These are phyloP conservation scores for Lentinus tigrinus DNA, from an alignment of 768 basidiomycete genomes.

Conservation along the genomic window DNA sequence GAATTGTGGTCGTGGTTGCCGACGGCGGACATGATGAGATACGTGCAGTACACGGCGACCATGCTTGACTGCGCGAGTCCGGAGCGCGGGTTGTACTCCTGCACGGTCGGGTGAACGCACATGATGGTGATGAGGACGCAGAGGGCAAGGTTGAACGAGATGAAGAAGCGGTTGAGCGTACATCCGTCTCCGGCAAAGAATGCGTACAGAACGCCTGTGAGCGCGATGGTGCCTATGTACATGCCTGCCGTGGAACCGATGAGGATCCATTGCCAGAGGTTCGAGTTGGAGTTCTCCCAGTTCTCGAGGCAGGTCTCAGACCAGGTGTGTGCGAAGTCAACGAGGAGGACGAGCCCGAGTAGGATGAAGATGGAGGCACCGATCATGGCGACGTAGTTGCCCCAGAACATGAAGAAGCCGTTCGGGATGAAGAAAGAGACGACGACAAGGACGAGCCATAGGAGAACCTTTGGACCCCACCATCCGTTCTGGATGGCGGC, in stretches of 20 bases:
- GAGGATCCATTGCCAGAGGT: constrained; percentile 94
- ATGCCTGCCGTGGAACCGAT: constrained; percentile 89
- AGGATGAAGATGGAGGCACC: constrained; percentile 96
- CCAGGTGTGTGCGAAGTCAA: constrained; percentile 99
- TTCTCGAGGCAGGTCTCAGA: constrained; percentile 95
- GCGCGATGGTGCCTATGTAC: constrained; percentile 80
- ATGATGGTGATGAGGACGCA: constrained; percentile 77
- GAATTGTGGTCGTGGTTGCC: constrained; percentile 83
- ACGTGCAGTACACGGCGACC: constrained; percentile 98
- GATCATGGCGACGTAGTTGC: constrained; percentile 86
- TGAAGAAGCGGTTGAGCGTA: constrained; percentile 94
- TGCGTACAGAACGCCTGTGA: constrained; percentile 86
- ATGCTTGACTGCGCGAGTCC: constrained; percentile 94
- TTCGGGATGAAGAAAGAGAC: constrained; percentile 95
- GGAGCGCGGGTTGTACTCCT: constrained; percentile 90
- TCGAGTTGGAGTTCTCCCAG: constrained; percentile 87
- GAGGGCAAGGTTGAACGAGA: constrained; percentile 87
- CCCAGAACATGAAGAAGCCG: constrained; percentile 98
- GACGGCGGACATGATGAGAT: constrained; percentile 90
- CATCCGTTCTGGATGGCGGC: constrained; percentile 99
- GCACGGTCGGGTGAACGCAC: constrained; percentile 82
- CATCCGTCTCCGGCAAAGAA: constrained; percentile 90
- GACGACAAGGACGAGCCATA: constrained; percentile 81
- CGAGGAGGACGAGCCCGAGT: constrained; percentile 92
- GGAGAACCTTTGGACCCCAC: constrained; percentile 97